Conservation (phyloP, 2,329 filamentous ascomycete species). For the Ophiostoma perfectum region DNA sequence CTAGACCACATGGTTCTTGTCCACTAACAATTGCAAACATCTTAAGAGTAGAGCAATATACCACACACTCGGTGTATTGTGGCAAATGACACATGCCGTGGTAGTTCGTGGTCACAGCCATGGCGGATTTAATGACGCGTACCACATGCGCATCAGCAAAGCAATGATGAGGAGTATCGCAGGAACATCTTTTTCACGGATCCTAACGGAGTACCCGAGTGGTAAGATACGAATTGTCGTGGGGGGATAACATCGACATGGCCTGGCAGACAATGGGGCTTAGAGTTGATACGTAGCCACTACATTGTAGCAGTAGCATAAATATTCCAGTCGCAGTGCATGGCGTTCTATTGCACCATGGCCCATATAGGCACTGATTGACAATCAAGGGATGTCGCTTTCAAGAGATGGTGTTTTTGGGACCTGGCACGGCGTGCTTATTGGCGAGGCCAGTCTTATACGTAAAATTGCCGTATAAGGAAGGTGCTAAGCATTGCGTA, state of each 20-base stretch:
- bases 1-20: not conserved
- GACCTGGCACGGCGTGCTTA: not conserved
- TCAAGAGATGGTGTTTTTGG: conserved; percentile 1
- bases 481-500: conserved; percentile 4
- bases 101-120: not conserved
- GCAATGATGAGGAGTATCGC: not conserved
- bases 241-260: not conserved
- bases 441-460: not conserved
- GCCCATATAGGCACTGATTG: not conserved
- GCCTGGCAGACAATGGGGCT: not conserved
- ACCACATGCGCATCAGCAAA: not conserved
- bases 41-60: not conserved
- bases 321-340: not conserved
- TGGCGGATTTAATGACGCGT: not conserved
- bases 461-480: not conserved
- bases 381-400: not conserved
- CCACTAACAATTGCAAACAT: not conserved
- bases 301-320: not conserved
- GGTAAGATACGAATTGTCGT: not conserved
- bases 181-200: not conserved
- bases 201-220: not conserved
- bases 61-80: not conserved
- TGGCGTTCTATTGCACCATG: not conserved
- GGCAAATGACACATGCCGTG: not conserved
- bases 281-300: not conserved